These are phyloP conservation scores for Aspergillus flavus DNA, from an alignment of 2,329 filamentous ascomycete species.

Conservation along the genomic window DNA sequence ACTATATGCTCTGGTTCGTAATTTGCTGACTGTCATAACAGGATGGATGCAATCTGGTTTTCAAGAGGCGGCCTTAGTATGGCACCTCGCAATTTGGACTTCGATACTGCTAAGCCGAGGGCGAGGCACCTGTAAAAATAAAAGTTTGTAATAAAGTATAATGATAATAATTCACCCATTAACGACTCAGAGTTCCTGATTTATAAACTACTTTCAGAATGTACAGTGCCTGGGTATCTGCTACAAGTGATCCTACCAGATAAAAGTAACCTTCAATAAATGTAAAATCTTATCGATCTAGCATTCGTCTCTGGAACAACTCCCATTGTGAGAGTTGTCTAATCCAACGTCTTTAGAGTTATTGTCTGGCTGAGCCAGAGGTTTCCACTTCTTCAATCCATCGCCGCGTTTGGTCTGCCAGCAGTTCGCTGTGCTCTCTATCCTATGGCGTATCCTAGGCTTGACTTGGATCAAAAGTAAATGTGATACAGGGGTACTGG, in stretches of 20 bases:
- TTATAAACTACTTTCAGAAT: neutral
- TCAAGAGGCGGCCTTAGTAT: slow-evolving; percentile 28
- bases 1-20: neutral
- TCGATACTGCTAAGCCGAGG: neutral
- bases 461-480: too few species aligned
- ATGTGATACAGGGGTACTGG: too few species aligned
- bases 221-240: neutral
- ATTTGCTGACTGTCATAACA: neutral
- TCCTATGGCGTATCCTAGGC: too few species aligned
- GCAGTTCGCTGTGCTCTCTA: too few species aligned
- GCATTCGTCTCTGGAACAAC: too few species aligned
- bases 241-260: neutral
- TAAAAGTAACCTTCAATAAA: neutral
- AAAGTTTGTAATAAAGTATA: neutral
- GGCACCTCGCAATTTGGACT: neutral
- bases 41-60: slow-evolving; percentile 7
- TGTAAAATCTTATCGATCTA: neutral
- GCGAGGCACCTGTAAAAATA: neutral
- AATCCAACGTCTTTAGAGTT: neutral
- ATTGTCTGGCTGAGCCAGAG: neutral
- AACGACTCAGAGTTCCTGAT: neutral
- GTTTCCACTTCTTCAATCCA: too few species aligned
- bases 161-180: neutral
- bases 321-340: neutral
- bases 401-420: too few species aligned